Conservation (phyloP, 306 rosid species). For the Mimosa bimucronata region DNA sequence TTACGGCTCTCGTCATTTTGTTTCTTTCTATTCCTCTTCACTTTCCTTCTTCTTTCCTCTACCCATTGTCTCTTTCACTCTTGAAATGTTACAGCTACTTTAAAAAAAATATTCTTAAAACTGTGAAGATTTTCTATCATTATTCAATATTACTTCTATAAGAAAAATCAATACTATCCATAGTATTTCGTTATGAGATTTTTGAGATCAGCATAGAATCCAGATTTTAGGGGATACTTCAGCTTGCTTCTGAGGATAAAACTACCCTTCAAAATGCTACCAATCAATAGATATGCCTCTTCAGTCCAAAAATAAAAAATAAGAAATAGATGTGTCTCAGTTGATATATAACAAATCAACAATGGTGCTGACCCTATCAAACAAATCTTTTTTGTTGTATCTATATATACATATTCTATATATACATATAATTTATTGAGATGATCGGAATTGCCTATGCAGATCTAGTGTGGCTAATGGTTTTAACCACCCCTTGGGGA, state of each 20-base stretch:
- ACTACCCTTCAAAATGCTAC: not conserved
- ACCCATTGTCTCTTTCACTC: slow-evolving; percentile 18
- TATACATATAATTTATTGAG: not conserved
- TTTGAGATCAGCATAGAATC: too few species aligned
- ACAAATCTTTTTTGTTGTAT: not conserved
- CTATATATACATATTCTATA: too few species aligned
- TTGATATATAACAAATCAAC: not conserved
- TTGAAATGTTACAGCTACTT: not conserved
- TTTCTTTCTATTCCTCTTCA: not conserved
- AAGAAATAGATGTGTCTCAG: not conserved
- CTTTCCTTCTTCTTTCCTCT: not conserved
- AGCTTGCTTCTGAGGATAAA: not conserved
- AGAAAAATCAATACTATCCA: too few species aligned
- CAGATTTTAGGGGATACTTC: not conserved
- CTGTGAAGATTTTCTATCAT: not conserved
- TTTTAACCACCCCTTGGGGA: not conserved
- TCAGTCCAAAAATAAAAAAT: too few species aligned
- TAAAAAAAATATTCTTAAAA: not conserved
- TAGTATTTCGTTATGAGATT: not conserved
- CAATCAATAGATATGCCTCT: not conserved
- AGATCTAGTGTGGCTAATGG: not conserved
- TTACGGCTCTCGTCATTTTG: slow-evolving; percentile 51
- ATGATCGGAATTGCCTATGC: not conserved
- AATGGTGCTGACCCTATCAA: too few species aligned
- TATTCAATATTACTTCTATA: too few species aligned